phyloP scores from a whole-genome alignment of 345 rosid species.

The Theobroma cacao region DNA sequence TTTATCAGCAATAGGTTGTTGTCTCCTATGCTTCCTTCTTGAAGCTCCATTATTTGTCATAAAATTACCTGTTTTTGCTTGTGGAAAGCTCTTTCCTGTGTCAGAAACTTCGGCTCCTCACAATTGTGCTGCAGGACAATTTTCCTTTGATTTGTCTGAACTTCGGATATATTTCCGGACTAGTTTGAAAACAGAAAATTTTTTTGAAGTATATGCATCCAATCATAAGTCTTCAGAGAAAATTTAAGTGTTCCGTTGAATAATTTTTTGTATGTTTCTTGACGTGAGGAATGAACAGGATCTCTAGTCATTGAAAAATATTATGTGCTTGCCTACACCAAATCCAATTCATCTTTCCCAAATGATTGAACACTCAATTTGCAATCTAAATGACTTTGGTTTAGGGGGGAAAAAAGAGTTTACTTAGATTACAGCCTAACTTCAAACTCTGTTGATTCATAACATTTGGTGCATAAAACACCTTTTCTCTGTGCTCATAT shows the following conservation, averaged over 20 bases:
- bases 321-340: not conserved
- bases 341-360: not conserved
- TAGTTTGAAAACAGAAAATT: too few species aligned
- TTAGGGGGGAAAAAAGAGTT: not conserved
- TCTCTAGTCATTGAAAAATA: not conserved
- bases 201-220: too few species aligned
- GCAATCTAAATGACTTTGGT: too few species aligned
- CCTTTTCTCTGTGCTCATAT: too few species aligned
- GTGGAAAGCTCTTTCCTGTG: not conserved
- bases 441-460: too few species aligned
- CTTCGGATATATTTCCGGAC: too few species aligned
- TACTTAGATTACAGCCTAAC: not conserved
- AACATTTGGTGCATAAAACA: too few species aligned
- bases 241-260: too few species aligned
- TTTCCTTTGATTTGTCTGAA: not conserved
- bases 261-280: too few species aligned
- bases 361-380: not conserved
- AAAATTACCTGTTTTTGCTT: not conserved
- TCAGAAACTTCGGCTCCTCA: not conserved
- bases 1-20: not conserved
- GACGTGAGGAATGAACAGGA: too few species aligned
- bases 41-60: constrained; percentile 3
- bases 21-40: not conserved
- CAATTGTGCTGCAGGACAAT: not conserved
- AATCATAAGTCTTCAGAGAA: too few species aligned